These are phyloP conservation scores for Penicillium sp. DNA, from an alignment of 2,329 filamentous ascomycete genomes.

Conservation along the genomic window DNA sequence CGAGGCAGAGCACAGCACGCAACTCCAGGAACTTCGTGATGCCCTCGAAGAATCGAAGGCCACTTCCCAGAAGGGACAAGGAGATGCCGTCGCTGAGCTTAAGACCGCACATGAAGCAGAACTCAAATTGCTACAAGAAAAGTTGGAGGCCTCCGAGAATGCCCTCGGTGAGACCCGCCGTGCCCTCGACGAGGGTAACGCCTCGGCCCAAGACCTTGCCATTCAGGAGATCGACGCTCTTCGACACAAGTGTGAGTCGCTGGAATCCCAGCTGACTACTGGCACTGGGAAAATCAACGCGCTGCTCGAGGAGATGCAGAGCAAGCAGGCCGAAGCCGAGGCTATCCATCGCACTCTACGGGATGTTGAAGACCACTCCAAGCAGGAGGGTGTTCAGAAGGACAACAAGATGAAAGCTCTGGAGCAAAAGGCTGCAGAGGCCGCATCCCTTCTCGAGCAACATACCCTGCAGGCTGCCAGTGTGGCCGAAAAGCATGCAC, in stretches of 20 bases:
- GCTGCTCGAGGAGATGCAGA: constrained; percentile 33
- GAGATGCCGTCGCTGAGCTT: constrained; percentile 31
- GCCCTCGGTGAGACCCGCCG: constrained; percentile 32
- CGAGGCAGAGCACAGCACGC: constrained; percentile 26
- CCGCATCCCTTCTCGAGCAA: constrained; percentile 34
- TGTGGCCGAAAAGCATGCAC: constrained; percentile 32
- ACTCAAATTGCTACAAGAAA: constrained; percentile 33
- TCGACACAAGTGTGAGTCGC: constrained; percentile 31
- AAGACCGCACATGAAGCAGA: constrained; percentile 31
- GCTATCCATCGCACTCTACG: constrained; percentile 37
- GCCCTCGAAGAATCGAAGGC: constrained; percentile 31
- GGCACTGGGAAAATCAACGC: constrained; percentile 33
- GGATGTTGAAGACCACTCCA: constrained; percentile 35
- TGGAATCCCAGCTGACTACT: constrained; percentile 32
- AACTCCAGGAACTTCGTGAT: constrained; percentile 35
- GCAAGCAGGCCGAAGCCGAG: constrained; percentile 36
- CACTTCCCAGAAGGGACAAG: constrained; percentile 27
- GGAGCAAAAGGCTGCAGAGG: constrained; percentile 33
- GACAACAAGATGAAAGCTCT: constrained; percentile 32
- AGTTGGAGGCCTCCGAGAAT: constrained; percentile 33
- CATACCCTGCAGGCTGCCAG: constrained; percentile 28
- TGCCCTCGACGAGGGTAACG: constrained; percentile 32
- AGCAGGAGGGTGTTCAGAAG: constrained; percentile 37
- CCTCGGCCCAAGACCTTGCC: constrained; percentile 32
- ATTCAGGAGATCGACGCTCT: constrained; percentile 36